Percentiles rank a stretch among this genome's conserved stretches.
Evolutionary conservation across 1,284 basidiomycete genomes (phyloP).

Genomic region (Naganishia albida): DNA sequence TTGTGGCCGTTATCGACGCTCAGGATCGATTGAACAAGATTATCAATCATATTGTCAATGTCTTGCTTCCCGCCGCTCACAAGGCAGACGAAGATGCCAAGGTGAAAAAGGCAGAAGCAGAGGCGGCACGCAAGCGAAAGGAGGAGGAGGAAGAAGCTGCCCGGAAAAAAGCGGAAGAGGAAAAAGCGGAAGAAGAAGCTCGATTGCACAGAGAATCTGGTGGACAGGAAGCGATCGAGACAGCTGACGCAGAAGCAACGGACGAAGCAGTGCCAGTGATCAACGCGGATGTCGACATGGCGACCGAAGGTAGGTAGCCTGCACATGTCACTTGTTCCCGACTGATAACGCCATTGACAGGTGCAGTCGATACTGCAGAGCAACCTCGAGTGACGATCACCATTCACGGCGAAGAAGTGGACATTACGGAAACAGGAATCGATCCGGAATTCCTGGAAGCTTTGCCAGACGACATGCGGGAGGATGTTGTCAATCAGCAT

Average conservation of each 20-base stretch:
- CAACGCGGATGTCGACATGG: constrained; percentile 76
- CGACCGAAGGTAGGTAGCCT: constrained; percentile 69
- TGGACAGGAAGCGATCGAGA: neutral
- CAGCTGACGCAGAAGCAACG: constrained; percentile 54
- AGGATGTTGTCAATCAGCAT: constrained; percentile 97
- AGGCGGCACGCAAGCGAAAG: constrained; percentile 44
- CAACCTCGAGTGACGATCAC: constrained; percentile 72
- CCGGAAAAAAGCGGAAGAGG: constrained; percentile 35
- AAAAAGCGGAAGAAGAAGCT: constrained; percentile 36
- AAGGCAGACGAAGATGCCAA: constrained; percentile 56
- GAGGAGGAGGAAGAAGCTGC: constrained; percentile 43
- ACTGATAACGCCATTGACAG: neutral
- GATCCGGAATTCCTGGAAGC: constrained; percentile 98
- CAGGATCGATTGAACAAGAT: constrained; percentile 68
- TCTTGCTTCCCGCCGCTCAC: constrained; percentile 75
- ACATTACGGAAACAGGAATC: constrained; percentile 98
- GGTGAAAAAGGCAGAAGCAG: constrained; percentile 49
- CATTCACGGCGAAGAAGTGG: constrained; percentile 90
- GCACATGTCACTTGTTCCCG: neutral
- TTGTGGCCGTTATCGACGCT: constrained; percentile 72
- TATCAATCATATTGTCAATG: constrained; percentile 71
- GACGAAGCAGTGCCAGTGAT: constrained; percentile 58
- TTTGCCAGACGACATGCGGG: constrained; percentile 96
- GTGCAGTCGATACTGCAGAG: constrained; percentile 33
- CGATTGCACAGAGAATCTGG: constrained; percentile 4